A percentile compares a stretch with the other conserved stretches of the same genome.
phyloP scores from a whole-genome alignment of 768 basidiomycete genomes.

The Mycena olivaceomarginata region DNA sequence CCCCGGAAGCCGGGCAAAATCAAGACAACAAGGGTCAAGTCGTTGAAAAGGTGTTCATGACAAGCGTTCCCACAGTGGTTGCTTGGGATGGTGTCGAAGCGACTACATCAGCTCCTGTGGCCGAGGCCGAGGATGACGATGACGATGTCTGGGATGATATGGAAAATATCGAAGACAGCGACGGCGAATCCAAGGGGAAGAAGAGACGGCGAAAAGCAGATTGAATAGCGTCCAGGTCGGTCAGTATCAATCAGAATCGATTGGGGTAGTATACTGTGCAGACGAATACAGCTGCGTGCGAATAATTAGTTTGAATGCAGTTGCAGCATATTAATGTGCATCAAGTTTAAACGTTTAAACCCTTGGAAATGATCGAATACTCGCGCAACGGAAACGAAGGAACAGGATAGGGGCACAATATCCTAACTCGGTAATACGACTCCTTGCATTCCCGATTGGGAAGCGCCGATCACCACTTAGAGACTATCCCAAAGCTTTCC shows the following conservation, averaged over 20 bases:
- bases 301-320: too few species aligned
- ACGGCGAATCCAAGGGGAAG: slow-evolving; percentile 47
- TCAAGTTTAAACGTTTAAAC: too few species aligned
- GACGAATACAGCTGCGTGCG: background rate
- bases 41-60: slow-evolving; percentile 79
- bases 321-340: too few species aligned
- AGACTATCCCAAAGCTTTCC: slow-evolving; percentile 62
- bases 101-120: slow-evolving; percentile 27
- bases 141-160: slow-evolving; percentile 85
- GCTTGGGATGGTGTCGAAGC: slow-evolving; percentile 72
- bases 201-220: slow-evolving; percentile 50
- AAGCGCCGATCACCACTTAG: slow-evolving; percentile 42
- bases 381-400: too few species aligned
- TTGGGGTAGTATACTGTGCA: background rate
- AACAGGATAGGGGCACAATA: too few species aligned
- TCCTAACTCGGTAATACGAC: too few species aligned
- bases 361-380: too few species aligned
- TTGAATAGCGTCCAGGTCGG: background rate
- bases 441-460: background rate
- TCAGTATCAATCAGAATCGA: background rate
- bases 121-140: slow-evolving; percentile 57
- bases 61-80: slow-evolving; percentile 76
- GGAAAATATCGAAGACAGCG: slow-evolving; percentile 65
- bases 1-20: slow-evolving; percentile 65
- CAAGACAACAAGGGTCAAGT: slow-evolving; percentile 77